phyloP scores from a whole-genome alignment of 2,329 filamentous ascomycete species.

The Aureobasidium leucospermi region DNA sequence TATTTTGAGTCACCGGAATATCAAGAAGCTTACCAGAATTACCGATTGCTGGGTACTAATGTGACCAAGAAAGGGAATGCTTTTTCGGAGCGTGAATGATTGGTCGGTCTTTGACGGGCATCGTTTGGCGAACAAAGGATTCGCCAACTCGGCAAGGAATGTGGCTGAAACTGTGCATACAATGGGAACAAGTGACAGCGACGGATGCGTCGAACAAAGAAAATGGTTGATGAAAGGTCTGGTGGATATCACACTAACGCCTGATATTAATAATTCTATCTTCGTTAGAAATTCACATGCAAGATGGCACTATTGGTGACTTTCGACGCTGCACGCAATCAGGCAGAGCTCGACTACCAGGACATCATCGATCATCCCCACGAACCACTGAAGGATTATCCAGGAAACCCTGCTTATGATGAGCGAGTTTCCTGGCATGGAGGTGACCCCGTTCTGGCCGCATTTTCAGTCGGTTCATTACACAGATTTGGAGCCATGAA shows the following conservation, averaged over 20 bases:
- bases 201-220: background rate
- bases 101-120: no score
- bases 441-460: background rate
- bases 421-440: background rate
- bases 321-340: background rate
- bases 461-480: background rate
- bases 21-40: background rate
- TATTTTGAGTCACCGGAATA: background rate
- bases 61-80: constrained; percentile 3
- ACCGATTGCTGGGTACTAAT: background rate
- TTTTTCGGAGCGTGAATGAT: background rate
- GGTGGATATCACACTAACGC: no score
- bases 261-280: no score
- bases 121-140: no score
- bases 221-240: no score
- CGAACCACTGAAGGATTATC: background rate
- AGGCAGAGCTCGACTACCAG: background rate
- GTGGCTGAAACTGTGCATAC: no score
- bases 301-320: background rate
- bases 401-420: background rate
- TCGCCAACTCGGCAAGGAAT: background rate
- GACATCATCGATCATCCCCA: background rate
- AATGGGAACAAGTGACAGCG: background rate
- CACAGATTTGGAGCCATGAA: background rate
- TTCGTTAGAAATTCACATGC: no score